phyloP scores from a whole-genome alignment of 306 rosid genomes.

The Quercus mongolica region DNA sequence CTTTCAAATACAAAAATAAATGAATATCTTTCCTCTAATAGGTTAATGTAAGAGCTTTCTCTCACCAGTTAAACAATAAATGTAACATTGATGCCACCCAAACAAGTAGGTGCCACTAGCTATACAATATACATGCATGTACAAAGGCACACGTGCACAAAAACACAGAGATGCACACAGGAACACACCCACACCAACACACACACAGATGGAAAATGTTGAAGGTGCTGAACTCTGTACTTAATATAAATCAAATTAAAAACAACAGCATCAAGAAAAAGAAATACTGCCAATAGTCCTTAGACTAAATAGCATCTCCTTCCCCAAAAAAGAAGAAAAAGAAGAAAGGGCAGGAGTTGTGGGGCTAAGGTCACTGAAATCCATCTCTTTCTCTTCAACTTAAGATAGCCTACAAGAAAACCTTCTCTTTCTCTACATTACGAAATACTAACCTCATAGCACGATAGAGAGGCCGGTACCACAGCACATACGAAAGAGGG shows the following conservation, averaged over 20 bases:
- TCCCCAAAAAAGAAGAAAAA: not conserved
- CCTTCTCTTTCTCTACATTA: not conserved
- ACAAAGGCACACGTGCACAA: not conserved
- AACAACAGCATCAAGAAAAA: too few species aligned
- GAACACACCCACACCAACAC: not conserved
- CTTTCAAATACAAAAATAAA: not conserved
- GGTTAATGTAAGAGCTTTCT: not conserved
- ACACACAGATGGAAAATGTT: too few species aligned
- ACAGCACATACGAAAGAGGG: conserved; percentile 91
- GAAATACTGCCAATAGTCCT: too few species aligned
- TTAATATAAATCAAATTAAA: too few species aligned
- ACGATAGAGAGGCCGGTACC: conserved; percentile 98
- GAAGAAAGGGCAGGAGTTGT: not conserved
- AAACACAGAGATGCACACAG: not conserved
- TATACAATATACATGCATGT: not conserved
- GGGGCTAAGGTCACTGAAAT: too few species aligned
- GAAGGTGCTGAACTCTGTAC: too few species aligned
- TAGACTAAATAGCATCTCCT: too few species aligned
- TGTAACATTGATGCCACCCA: not conserved
- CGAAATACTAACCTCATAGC: conserved; percentile 73
- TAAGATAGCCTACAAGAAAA: not conserved
- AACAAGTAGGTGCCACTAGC: not conserved
- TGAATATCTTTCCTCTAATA: not conserved
- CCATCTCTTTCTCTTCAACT: too few species aligned
- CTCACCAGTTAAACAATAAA: not conserved